These are phyloP conservation scores for Theobroma cacao DNA, from an alignment of 345 rosid species.

Conservation along the genomic window DNA sequence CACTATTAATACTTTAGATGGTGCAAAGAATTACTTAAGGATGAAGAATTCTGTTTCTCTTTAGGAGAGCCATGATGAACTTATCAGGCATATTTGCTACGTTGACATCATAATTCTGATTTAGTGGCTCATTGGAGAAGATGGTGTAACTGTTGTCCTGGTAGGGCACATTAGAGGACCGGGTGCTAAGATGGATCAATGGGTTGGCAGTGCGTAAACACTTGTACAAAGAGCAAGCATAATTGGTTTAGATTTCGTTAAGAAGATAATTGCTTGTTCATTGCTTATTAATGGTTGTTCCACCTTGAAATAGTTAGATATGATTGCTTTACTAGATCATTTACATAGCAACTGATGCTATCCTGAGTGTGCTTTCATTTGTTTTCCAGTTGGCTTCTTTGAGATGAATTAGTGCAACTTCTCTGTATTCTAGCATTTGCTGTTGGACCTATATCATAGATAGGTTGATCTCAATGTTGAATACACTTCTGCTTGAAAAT, in stretches of 20 bases:
- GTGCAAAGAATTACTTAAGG: background rate
- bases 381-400: background rate
- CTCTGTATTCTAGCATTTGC: background rate
- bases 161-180: background rate
- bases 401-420: background rate
- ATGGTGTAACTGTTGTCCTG: background rate
- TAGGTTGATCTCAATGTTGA: no score
- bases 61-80: background rate
- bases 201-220: background rate
- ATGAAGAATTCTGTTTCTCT: background rate
- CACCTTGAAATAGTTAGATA: background rate
- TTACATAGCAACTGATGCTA: background rate
- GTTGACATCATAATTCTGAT: background rate
- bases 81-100: background rate
- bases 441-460: background rate
- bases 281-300: conserved; percentile 1
- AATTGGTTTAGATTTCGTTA: background rate
- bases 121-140: background rate
- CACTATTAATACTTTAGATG: background rate
- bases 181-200: background rate
- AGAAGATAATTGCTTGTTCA: conserved; percentile 1
- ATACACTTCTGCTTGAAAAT: no score
- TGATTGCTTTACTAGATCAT: background rate
- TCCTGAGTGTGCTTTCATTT: background rate
- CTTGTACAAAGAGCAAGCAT: background rate